Percentiles rank a stretch among this genome's conserved stretches.
Conservation (phyloP, 2,329 filamentous ascomycete genomes). For the Neonectria sp. region DNA sequence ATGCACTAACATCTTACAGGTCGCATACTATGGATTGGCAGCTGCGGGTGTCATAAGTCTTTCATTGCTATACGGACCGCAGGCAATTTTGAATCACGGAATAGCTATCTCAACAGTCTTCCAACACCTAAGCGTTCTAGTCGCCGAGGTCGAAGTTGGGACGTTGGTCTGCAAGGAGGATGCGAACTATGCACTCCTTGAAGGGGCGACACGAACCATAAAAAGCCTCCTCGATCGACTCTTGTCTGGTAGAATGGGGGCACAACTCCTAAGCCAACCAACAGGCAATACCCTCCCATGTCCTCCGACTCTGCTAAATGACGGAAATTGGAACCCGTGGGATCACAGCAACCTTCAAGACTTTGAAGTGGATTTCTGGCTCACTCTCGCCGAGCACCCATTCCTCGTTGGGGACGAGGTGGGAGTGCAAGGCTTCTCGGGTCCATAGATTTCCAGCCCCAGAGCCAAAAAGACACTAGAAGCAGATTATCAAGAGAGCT, state of each 20-base stretch:
- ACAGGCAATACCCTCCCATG: not conserved
- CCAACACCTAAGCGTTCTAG: slow-evolving; percentile 36
- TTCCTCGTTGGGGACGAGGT: slow-evolving; percentile 42
- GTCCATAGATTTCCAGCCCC: not conserved
- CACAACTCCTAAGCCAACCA: not conserved
- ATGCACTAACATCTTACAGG: slow-evolving; percentile 16
- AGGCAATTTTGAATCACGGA: slow-evolving; percentile 17
- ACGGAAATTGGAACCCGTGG: slow-evolving; percentile 17
- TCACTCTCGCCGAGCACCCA: slow-evolving; percentile 17
- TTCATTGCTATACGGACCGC: slow-evolving; percentile 28
- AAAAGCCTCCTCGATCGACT: slow-evolving; percentile 55
- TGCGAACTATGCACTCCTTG: slow-evolving; percentile 39
- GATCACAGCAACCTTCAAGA: slow-evolving; percentile 7
- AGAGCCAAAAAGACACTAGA: not conserved
- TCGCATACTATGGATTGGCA: slow-evolving; percentile 39
- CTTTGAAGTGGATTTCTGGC: slow-evolving; percentile 23
- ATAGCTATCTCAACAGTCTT: slow-evolving; percentile 28
- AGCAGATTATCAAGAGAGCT: not conserved
- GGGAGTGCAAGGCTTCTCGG: not conserved
- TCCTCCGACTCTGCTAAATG: not conserved
- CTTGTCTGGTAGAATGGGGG: slow-evolving; percentile 1
- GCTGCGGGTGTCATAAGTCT: slow-evolving; percentile 38
- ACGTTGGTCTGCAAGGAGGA: slow-evolving; percentile 36
- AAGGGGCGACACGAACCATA: slow-evolving; percentile 38
- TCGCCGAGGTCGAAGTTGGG: slow-evolving; percentile 38